Percentiles rank a stretch among this genome's conserved stretches.
phyloP scores from a whole-genome alignment of 2,329 filamentous ascomycete genomes.

The Colletotrichum liaoningense region DNA sequence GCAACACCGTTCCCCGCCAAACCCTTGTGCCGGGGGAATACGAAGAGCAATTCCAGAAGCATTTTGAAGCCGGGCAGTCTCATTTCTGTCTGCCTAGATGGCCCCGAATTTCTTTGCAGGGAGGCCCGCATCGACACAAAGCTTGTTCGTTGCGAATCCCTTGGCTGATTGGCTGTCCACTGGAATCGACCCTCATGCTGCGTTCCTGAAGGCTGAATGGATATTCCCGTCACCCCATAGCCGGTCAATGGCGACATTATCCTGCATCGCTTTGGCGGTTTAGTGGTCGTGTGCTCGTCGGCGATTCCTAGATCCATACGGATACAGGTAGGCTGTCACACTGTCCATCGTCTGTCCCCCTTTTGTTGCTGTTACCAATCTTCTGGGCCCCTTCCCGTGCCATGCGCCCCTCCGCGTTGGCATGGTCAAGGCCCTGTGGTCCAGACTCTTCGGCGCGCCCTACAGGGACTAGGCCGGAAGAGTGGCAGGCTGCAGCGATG shows the following conservation, averaged over 20 bases:
- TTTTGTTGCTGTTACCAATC: neutral
- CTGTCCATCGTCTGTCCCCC: neutral
- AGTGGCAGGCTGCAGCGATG: slow-evolving; percentile 8
- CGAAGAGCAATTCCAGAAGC: slow-evolving; percentile 12
- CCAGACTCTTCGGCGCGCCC: slow-evolving; percentile 2
- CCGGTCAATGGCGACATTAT: neutral
- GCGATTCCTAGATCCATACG: neutral
- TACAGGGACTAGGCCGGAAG: slow-evolving; percentile 24
- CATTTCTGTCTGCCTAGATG: neutral
- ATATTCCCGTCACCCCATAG: neutral
- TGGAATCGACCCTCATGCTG: neutral
- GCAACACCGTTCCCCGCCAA: slow-evolving; percentile 17
- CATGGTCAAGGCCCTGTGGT: neutral
- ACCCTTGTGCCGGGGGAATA: slow-evolving; percentile 9
- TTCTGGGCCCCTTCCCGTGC: neutral
- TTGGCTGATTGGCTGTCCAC: neutral
- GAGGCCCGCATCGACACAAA: slow-evolving; percentile 23
- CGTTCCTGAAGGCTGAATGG: neutral
- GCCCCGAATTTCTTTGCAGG: neutral
- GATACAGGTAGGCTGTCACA: no score
- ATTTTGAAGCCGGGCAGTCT: neutral
- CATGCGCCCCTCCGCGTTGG: neutral
- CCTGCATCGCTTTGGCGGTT: neutral
- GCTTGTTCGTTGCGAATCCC: slow-evolving; percentile 25
- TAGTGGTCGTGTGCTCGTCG: slow-evolving; percentile 13